Conservation (phyloP, 1,139 yeast genomes). For the Debaryomyces sp. region DNA sequence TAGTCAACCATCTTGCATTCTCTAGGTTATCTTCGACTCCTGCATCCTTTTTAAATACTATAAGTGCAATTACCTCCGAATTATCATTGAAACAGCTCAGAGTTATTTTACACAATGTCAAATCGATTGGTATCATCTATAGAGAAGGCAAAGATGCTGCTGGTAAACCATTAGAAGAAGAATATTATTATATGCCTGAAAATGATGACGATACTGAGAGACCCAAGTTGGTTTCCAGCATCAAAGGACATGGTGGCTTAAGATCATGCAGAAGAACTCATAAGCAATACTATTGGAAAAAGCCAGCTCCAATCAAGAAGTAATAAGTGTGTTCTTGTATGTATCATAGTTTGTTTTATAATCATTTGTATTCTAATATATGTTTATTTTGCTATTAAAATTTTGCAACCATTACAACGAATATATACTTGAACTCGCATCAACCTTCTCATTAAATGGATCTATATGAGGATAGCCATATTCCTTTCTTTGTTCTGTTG, state of each 20-base stretch:
- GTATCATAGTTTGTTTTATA: neutral
- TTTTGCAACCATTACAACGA: conserved; percentile 8
- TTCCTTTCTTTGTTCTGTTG: conserved; percentile 25
- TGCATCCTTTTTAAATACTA: conserved; percentile 62
- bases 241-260: conserved; percentile 80
- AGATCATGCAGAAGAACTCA: conserved; percentile 92
- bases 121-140: conserved; percentile 79
- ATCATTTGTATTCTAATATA: conserved; percentile 4
- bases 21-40: conserved; percentile 89
- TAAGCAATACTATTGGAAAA: conserved; percentile 89
- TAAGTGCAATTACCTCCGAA: conserved; percentile 51
- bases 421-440: conserved; percentile 12
- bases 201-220: conserved; percentile 75
- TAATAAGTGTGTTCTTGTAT: conserved; percentile 11
- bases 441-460: conserved; percentile 15
- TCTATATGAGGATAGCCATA: conserved; percentile 37
- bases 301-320: conserved; percentile 58
- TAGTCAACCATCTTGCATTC: conserved; percentile 86
- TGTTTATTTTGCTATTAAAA: conserved; percentile 2
- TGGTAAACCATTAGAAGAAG: conserved; percentile 90
- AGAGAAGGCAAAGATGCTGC: conserved; percentile 96
- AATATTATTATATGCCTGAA: conserved; percentile 87
- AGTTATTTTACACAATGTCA: conserved; percentile 48
- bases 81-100: conserved; percentile 53
- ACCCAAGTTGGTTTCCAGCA: conserved; percentile 65